Evolutionary conservation across 2,329 filamentous ascomycete species (phyloP), one percentile per base, ranked within the genome.

Genomic region (Ceratocystis destructans): DNA sequence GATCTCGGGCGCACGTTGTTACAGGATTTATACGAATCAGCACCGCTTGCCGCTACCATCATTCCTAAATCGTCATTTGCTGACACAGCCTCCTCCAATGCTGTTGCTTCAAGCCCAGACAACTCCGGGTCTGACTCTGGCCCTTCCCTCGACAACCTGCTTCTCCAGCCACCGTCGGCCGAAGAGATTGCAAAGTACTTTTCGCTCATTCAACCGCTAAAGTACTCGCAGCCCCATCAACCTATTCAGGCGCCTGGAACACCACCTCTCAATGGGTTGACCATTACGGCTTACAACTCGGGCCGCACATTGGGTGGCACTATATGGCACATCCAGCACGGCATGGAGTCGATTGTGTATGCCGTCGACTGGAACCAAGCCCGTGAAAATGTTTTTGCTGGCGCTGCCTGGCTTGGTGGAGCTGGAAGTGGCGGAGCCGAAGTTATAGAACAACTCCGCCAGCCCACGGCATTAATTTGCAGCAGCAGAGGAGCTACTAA

Each of bases 321-420:
- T 28, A 96, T 99, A 78, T 99, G 94, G 94, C 93, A 97, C 72
- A 92, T 99, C 70, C 93, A 97, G 72, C 91, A 97, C 77, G 91
- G 92, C 0, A 82, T 96, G 73, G 94, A 99, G 75, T 96, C 92
- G 0, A 93, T 99, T 53, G 92, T 99, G 0, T 97, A 99, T 72
- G 93, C 94, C 0, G 90, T 96, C 20, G 93, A 97, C 73, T 99
- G 94, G 94, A 96, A 96, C 71, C 92, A 96, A 76, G 90, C 89
- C n/a, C 85, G 90, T 71, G 94, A 99, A 74, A 96, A 96, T 76
- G 91, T 97, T 17, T 86, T 96, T 68, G 87, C 93, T 0, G 93
- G 93, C 69, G 94, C 94, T 25, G 91, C 93, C 31, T 97, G 94
- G 90, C 81, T 99, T 53, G 90, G 90, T 59, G 89, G 90, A 5